Conservation (phyloP, 768 basidiomycete species). For the Auricularia heimuer region DNA sequence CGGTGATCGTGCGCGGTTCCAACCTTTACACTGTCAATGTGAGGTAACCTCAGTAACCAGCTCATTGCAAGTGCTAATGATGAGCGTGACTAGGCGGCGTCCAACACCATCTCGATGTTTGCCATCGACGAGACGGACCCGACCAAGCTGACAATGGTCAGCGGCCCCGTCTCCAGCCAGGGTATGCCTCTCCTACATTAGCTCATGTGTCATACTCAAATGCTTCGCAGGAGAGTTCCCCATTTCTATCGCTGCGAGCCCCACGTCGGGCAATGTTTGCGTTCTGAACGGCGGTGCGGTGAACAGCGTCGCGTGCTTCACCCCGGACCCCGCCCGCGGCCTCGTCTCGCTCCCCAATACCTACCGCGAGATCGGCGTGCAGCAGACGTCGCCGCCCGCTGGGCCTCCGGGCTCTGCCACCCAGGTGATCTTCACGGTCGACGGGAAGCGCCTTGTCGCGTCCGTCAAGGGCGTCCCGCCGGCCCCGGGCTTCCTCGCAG, state of each 20-base stretch:
- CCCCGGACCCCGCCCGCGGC: conserved; percentile 32
- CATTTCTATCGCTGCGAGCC: conserved; percentile 25
- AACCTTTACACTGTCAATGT: conserved; percentile 30
- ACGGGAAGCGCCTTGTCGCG: conserved; percentile 33
- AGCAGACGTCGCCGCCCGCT: conserved; percentile 42
- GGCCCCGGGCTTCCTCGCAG: conserved; percentile 37
- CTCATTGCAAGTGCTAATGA: background rate
- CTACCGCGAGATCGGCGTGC: conserved; percentile 32
- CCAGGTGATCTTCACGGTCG: conserved; percentile 39
- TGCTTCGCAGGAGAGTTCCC: conserved; percentile 17
- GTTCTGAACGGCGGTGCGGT: conserved; percentile 34
- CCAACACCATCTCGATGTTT: conserved; percentile 30
- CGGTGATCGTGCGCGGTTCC: conserved; percentile 27
- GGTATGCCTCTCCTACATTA: background rate
- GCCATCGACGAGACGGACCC: conserved; percentile 19
- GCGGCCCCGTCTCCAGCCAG: conserved; percentile 12
- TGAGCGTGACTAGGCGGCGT: conserved; percentile 7
- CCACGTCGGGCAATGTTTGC: conserved; percentile 24
- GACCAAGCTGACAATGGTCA: conserved; percentile 13
- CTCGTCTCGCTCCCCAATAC: conserved; percentile 32
- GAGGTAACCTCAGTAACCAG: background rate
- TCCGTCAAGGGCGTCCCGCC: conserved; percentile 43
- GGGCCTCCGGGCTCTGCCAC: conserved; percentile 37
- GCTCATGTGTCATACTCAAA: background rate
- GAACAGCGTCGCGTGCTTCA: conserved; percentile 31